phyloP scores from a whole-genome alignment of 148 eudicot genomes.

The Vaccinium vitisidaea region DNA sequence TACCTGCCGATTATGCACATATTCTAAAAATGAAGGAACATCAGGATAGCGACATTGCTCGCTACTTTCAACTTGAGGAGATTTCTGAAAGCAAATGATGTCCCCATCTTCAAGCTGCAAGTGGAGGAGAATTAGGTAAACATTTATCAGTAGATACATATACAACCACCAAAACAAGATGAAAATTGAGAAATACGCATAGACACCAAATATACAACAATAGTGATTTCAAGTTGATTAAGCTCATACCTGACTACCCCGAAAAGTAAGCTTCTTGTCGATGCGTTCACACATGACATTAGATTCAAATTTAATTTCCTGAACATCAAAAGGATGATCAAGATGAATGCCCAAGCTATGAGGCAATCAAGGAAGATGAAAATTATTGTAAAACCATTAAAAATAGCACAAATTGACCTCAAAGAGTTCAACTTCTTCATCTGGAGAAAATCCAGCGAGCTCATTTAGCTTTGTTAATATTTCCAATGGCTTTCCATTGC shows the following conservation, averaged over 20 bases:
- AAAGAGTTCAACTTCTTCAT: conserved; percentile 80
- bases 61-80: conserved; percentile 39
- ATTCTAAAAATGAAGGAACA: conserved; percentile 83
- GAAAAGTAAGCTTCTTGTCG: conserved; percentile 61
- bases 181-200: not conserved
- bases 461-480: conserved; percentile 70
- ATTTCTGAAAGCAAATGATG: conserved; percentile 89
- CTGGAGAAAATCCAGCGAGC: conserved; percentile 82
- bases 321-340: conserved; percentile 14
- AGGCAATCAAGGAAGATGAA: not conserved
- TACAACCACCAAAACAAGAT: not conserved
- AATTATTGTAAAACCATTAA: not conserved
- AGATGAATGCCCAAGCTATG: not conserved
- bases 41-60: conserved; percentile 60
- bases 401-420: conserved; percentile 50
- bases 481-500: conserved; percentile 63
- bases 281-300: conserved; percentile 85
- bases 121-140: not conserved
- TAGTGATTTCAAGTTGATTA: not conserved
- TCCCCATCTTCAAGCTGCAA: conserved; percentile 95
- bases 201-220: not conserved
- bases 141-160: not conserved
- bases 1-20: conserved; percentile 96
- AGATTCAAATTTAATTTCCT: conserved; percentile 98
- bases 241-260: conserved; percentile 61